Evolutionary conservation across 495 filamentous ascomycete species (phyloP).

Genomic region (Cryomyces antarcticus): DNA sequence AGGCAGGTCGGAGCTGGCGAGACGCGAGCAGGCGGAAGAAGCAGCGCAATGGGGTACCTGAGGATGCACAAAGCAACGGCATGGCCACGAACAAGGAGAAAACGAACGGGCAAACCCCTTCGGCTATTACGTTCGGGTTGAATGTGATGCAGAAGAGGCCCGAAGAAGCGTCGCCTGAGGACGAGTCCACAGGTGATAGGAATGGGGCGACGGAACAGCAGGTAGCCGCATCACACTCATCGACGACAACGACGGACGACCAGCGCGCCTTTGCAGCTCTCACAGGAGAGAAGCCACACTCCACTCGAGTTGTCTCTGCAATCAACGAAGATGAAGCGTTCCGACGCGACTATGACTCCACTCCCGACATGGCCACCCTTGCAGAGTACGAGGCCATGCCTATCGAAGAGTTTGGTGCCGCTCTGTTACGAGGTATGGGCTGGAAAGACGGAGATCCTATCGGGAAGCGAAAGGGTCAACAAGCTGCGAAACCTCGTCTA

Average conservation of each 20-base stretch:
- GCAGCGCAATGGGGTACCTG: conserved; percentile 6
- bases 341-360: conserved; percentile 33
- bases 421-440: conserved; percentile 74
- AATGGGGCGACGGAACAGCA: neutral
- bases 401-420: conserved; percentile 84
- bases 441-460: conserved; percentile 74
- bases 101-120: conserved; percentile 1
- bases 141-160: conserved; percentile 2
- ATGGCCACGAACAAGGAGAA: conserved; percentile 15
- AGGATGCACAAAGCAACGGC: conserved; percentile 21
- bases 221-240: neutral
- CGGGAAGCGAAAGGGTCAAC: conserved; percentile 30
- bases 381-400: conserved; percentile 77
- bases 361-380: conserved; percentile 39
- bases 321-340: conserved; percentile 49
- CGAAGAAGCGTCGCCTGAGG: neutral
- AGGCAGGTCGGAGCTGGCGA: neutral
- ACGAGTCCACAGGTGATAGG: neutral
- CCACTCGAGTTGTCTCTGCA: conserved; percentile 40
- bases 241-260: conserved; percentile 33
- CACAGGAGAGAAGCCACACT: conserved; percentile 34
- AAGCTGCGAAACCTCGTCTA: conserved; percentile 24
- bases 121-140: neutral
- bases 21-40: conserved; percentile 20
- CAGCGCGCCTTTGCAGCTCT: conserved; percentile 67